phyloP scores from a whole-genome alignment of 148 eudicot genomes.

The Camellia granthamiana region DNA sequence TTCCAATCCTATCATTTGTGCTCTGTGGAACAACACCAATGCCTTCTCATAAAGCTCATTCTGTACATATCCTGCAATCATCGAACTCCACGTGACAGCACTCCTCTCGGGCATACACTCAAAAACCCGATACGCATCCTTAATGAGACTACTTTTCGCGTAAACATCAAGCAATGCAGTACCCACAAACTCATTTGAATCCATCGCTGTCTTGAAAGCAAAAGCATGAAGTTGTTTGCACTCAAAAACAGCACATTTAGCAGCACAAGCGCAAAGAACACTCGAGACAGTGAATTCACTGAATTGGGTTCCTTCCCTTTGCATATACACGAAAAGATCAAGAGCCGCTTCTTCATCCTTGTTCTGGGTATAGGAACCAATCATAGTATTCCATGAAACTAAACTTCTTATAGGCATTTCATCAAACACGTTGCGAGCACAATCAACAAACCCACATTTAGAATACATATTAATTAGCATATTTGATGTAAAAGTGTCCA shows the following conservation, averaged over 20 bases:
- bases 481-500: conserved; percentile 46
- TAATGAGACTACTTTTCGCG: conserved; percentile 52
- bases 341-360: conserved; percentile 45
- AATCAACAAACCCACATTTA: conserved; percentile 49
- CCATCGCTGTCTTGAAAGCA: conserved; percentile 50
- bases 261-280: conserved; percentile 84
- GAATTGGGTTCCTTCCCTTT: conserved; percentile 38
- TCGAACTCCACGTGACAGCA: conserved; percentile 77
- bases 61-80: conserved; percentile 65
- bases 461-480: conserved; percentile 70
- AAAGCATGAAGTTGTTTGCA: conserved; percentile 71
- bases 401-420: conserved; percentile 54
- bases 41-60: conserved; percentile 79
- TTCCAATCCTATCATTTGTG: conserved; percentile 36
- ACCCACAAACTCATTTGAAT: conserved; percentile 64
- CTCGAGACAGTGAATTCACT: conserved; percentile 70
- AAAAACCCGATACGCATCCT: conserved; percentile 59
- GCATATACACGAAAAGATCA: conserved; percentile 58
- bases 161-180: conserved; percentile 83
- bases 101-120: conserved; percentile 54
- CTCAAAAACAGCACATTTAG: conserved; percentile 54
- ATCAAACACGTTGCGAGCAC: conserved; percentile 62
- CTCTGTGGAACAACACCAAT: conserved; percentile 42
- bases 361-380: conserved; percentile 56
- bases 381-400: conserved; percentile 83